phyloP scores from a whole-genome alignment of 1,139 yeast species.

The Arxiozyma bovina region DNA sequence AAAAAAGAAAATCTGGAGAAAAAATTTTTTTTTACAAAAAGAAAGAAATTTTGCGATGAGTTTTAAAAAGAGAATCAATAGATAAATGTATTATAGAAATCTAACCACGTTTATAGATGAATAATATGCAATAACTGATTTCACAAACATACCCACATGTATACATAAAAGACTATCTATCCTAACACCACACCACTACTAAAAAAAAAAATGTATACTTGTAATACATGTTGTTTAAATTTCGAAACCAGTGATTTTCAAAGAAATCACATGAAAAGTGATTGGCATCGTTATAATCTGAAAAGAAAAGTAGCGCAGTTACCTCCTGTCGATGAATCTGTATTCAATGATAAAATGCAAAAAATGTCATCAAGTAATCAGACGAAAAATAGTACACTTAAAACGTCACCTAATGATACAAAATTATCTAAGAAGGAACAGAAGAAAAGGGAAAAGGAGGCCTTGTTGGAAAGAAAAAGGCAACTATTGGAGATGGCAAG shows the following conservation, averaged over 20 bases:
- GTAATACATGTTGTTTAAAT: slow-evolving; percentile 78
- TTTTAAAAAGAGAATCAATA: background rate
- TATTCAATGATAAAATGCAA: slow-evolving; percentile 68
- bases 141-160: too few relatives aligned
- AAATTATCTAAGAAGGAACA: slow-evolving; percentile 52
- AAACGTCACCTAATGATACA: slow-evolving; percentile 33
- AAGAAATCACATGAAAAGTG: slow-evolving; percentile 83
- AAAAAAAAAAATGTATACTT: slow-evolving; percentile 43
- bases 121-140: too few relatives aligned
- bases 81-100: background rate
- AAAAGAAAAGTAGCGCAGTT: slow-evolving; percentile 86
- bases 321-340: slow-evolving; percentile 68
- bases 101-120: background rate
- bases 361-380: slow-evolving; percentile 39
- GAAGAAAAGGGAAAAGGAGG: slow-evolving; percentile 58
- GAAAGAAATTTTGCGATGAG: background rate
- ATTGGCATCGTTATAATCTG: slow-evolving; percentile 86
- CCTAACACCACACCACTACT: too few relatives aligned
- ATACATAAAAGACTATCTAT: too few relatives aligned
- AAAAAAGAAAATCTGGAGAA: background rate
- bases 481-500: slow-evolving; percentile 54
- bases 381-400: slow-evolving; percentile 29
- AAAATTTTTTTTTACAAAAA: too few relatives aligned
- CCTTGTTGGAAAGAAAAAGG: slow-evolving; percentile 51
- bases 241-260: slow-evolving; percentile 75